Percentiles rank a stretch among this genome's conserved stretches.
phyloP scores from a whole-genome alignment of 345 rosid genomes.

The Draba incana region DNA sequence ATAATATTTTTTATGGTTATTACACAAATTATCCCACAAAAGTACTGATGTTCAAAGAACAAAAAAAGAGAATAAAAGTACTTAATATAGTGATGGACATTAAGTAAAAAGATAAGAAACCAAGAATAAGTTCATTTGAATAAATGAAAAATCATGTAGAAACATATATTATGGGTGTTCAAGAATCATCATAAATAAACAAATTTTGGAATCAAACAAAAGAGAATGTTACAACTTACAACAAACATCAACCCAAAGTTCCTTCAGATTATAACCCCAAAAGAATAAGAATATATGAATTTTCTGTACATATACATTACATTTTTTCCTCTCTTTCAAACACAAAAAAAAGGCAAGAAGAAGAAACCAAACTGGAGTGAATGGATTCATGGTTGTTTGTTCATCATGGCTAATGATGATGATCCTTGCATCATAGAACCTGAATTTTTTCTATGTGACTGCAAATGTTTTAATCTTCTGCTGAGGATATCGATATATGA shows the following conservation, averaged over 20 bases:
- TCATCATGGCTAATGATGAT: slow-evolving; percentile 47
- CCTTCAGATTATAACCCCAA: slow-evolving; percentile 31
- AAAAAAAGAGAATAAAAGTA: too few species aligned
- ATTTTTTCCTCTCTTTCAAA: neutral
- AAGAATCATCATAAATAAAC: slow-evolving; percentile 11
- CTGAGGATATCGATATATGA: slow-evolving; percentile 73
- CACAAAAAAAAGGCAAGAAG: neutral
- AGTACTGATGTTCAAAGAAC: too few species aligned
- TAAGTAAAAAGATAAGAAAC: too few species aligned
- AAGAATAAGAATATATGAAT: slow-evolving; percentile 52
- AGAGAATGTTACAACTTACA: slow-evolving; percentile 50
- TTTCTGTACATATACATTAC: slow-evolving; percentile 57
- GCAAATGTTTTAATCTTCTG: slow-evolving; percentile 60
- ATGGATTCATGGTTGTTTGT: slow-evolving; percentile 25
- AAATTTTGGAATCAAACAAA: slow-evolving; percentile 21
- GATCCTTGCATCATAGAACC: slow-evolving; percentile 52
- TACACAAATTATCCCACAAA: too few species aligned
- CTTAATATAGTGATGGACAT: too few species aligned
- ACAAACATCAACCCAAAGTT: slow-evolving; percentile 36
- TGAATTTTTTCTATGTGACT: slow-evolving; percentile 57
- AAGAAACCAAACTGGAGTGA: neutral
- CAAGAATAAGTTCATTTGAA: too few species aligned
- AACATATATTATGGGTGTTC: neutral
- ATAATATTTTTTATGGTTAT: too few species aligned
- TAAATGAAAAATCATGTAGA: too few species aligned